A percentile compares a stretch with the other conserved stretches of the same genome.
These are phyloP conservation scores for Colletotrichum brevisporum DNA, from an alignment of 2,329 filamentous ascomycete species.

Conservation along the genomic window DNA sequence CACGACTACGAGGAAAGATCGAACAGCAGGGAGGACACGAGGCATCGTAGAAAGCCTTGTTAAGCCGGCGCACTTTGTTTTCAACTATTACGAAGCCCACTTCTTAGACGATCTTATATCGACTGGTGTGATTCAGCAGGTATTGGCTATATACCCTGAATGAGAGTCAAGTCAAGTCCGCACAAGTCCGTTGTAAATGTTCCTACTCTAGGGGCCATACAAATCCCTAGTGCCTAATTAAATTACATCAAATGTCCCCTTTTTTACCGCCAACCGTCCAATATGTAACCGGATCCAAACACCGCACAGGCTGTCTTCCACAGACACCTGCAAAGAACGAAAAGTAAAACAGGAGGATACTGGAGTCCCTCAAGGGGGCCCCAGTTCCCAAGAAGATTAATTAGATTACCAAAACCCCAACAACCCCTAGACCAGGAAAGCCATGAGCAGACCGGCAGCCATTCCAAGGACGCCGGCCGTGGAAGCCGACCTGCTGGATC, in stretches of 20 bases:
- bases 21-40: background rate
- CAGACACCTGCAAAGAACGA: background rate
- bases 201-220: background rate
- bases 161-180: no score
- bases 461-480: background rate
- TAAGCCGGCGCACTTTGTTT: background rate
- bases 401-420: background rate
- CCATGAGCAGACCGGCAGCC: background rate
- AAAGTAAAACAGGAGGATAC: background rate
- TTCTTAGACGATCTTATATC: no score
- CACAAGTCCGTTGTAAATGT: no score
- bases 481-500: background rate
- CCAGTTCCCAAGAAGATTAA: background rate
- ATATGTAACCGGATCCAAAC: background rate
- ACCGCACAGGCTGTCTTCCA: background rate
- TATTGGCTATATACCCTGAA: no score
- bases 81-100: no score
- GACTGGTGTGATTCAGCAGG: no score
- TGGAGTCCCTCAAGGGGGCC: background rate
- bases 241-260: background rate
- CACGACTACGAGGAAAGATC: constrained; percentile 12
- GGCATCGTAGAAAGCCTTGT: background rate
- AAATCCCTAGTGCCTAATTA: background rate
- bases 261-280: background rate
- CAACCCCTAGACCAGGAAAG: background rate